Conservation (phyloP, 768 basidiomycete genomes). For the Pisolithus tinctorius region DNA sequence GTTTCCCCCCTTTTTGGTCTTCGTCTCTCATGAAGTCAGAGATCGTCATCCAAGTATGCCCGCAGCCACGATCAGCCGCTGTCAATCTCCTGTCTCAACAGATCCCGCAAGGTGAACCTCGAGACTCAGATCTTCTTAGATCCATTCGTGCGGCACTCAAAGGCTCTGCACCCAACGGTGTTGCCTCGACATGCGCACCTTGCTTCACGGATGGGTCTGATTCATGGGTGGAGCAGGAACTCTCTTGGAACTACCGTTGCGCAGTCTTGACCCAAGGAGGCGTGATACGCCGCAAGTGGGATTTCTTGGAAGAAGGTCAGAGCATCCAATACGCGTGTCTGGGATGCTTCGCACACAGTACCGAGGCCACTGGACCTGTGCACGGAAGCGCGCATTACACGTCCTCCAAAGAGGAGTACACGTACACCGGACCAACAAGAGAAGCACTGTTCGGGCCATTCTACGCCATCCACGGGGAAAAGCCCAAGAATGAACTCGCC, state of each 20-base stretch:
- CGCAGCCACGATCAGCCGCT: slow-evolving; percentile 38
- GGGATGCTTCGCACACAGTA: slow-evolving; percentile 60
- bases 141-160: slow-evolving; percentile 57
- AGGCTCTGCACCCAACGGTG: slow-evolving; percentile 40
- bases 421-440: slow-evolving; percentile 9
- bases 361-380: slow-evolving; percentile 19
- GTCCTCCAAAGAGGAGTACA: slow-evolving; percentile 10
- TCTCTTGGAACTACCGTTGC: slow-evolving; percentile 61
- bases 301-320: slow-evolving; percentile 63
- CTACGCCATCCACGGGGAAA: slow-evolving; percentile 32
- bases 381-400: slow-evolving; percentile 26
- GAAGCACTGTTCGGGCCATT: slow-evolving; percentile 38
- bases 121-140: slow-evolving; percentile 40
- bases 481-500: slow-evolving; percentile 30
- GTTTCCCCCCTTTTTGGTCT: not conserved
- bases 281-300: slow-evolving; percentile 67
- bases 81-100: slow-evolving; percentile 32
- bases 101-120: slow-evolving; percentile 2
- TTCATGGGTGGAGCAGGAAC: slow-evolving; percentile 49
- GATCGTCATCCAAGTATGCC: slow-evolving; percentile 34
- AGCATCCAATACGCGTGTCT: slow-evolving; percentile 74
- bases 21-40: slow-evolving; percentile 12
- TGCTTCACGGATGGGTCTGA: slow-evolving; percentile 35
- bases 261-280: slow-evolving; percentile 67
- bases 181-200: slow-evolving; percentile 36